Percentiles rank a stretch among this genome's conserved stretches.
Conservation (phyloP, 139 green algal genomes). For the Chlamydomonas asymmetrica region DNA sequence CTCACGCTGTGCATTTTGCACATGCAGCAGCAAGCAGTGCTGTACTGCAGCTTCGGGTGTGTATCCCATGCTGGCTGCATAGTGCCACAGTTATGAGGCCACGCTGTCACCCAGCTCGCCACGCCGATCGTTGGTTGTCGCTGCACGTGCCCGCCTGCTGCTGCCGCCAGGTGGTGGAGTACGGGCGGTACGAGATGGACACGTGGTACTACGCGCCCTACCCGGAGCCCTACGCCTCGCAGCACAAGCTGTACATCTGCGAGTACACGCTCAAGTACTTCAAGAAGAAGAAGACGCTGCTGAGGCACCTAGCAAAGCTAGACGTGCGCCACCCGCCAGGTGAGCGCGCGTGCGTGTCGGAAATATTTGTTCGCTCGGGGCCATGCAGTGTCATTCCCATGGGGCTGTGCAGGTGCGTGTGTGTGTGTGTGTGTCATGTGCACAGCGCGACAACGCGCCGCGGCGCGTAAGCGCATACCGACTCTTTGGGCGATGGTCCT, state of each 20-base stretch:
- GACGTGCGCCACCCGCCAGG: slow-evolving; percentile 85
- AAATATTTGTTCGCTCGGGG: slow-evolving; percentile 42
- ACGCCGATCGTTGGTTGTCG: neutral
- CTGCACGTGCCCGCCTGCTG: neutral
- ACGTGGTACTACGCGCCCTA: slow-evolving; percentile 99
- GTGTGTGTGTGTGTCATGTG: too few relatives aligned
- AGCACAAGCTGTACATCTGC: slow-evolving; percentile 91
- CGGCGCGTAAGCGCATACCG: too few relatives aligned
- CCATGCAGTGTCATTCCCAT: neutral
- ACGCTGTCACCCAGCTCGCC: too few relatives aligned
- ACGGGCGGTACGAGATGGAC: slow-evolving; percentile 93
- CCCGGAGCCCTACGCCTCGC: slow-evolving; percentile 91
- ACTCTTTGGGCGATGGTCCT: too few relatives aligned
- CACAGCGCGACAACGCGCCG: too few relatives aligned
- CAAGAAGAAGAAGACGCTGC: slow-evolving; percentile 80
- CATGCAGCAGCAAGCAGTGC: too few relatives aligned
- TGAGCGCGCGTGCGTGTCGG: slow-evolving; percentile 50
- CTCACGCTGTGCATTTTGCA: too few relatives aligned
- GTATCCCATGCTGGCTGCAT: too few relatives aligned
- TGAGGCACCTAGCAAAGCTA: slow-evolving; percentile 92
- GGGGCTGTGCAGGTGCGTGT: neutral
- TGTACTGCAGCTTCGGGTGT: too few relatives aligned
- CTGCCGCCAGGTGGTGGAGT: slow-evolving; percentile 77
- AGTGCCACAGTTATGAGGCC: too few relatives aligned
- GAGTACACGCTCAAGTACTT: slow-evolving; percentile 93